Conservation (phyloP, 257 asterid genomes). For the Penstemon barbatus region DNA sequence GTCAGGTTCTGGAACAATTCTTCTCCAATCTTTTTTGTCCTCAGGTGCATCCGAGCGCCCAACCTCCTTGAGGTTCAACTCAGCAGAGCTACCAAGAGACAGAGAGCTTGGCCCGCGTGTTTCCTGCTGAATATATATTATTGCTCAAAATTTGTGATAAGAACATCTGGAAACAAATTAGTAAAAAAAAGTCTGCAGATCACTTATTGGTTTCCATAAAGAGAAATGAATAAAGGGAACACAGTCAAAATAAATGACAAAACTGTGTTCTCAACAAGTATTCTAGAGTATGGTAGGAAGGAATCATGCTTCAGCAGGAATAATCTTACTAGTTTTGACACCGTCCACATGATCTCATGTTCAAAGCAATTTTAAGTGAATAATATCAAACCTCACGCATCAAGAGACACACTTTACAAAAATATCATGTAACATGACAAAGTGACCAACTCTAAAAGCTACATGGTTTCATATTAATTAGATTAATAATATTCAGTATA, state of each 20-base stretch:
- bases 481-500: neutral
- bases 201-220: neutral
- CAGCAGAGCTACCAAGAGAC: conserved; percentile 80
- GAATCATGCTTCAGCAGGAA: neutral
- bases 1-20: conserved; percentile 58
- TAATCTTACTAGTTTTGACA: neutral
- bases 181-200: neutral
- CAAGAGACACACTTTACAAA: neutral
- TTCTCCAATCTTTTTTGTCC: conserved; percentile 88
- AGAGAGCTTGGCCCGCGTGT: conserved; percentile 78
- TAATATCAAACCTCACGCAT: too few relatives aligned
- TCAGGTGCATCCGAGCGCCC: conserved; percentile 76
- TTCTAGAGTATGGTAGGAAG: neutral
- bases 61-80: conserved; percentile 73
- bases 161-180: neutral
- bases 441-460: neutral
- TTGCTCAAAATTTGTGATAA: conserved; percentile 3
- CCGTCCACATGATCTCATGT: neutral
- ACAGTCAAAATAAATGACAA: neutral
- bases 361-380: neutral
- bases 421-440: conserved; percentile 2
- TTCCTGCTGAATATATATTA: conserved; percentile 46
- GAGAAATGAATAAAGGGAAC: neutral
- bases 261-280: neutral
- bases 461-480: neutral